Base-by-base conservation (phyloP, 495 filamentous ascomycete genomes). In the Rusavskia elegans region DNA sequence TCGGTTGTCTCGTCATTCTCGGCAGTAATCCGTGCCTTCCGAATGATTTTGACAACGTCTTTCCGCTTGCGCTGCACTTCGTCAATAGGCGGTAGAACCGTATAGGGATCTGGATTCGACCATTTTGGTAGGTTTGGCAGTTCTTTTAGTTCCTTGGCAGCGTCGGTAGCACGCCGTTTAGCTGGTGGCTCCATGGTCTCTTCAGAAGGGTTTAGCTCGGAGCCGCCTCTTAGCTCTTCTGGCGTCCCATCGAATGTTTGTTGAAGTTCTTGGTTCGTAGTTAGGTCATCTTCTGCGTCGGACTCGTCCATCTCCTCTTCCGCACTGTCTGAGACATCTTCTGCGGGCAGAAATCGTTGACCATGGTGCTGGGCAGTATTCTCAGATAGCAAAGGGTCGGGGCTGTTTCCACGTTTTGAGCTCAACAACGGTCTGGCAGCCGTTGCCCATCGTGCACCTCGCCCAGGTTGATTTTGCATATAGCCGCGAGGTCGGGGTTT, bases 91-190 rank as follows among this genome's bases (percentile, higher is more conserved):
- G 89, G 89, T 8, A 92, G 68, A 3, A 72, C 82, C 3, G 85
- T 92, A 66, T 95, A 96, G 0, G 87, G 87, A 65, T 96, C 89
- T 4, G 89, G 87, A 58, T 96, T 96, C 1, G 87, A 94, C 89
- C 89, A 96, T 64, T 81, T 84, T 0, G 87, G 87, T 3, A 64
- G 52, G 55, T 60, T 65, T 55, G 71, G 57, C 42, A 71, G 72
- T 25, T 72, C 66, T 10, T 41, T 57, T 13, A 63, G 59, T 13
- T 66, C 54, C n/a, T 77, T 68, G 0, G 61, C n/a, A 17, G 42
- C 64, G n/a, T 69, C 57, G 19, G 68, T 53, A 1, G 68, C 71
- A 40, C 78, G 80, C 51, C 64, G 70, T 50, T 76, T 75, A 41
- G 69, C 65, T 7, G 73, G 72, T 45, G 63, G 72, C 42, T 63